These are phyloP conservation scores for Verbena officinalis DNA, from an alignment of 257 asterid genomes.

Conservation along the genomic window DNA sequence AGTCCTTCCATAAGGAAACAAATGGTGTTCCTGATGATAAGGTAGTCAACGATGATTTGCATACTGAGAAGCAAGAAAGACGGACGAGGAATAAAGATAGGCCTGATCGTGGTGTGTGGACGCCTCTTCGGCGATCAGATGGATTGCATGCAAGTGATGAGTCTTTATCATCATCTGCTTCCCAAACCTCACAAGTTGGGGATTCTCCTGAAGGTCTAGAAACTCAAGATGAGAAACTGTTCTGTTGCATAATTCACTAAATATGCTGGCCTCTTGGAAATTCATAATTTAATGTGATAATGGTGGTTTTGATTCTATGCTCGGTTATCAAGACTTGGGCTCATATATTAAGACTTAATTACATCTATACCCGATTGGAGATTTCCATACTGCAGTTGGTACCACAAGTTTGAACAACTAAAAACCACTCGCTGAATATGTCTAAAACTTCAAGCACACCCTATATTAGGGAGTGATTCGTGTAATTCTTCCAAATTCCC, in stretches of 20 bases:
- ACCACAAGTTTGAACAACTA: no score
- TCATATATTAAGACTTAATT: no score
- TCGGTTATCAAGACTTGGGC: no score
- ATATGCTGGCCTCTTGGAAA: not conserved
- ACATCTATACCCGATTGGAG: no score
- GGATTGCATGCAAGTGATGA: conserved; percentile 65
- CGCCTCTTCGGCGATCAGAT: conserved; percentile 69
- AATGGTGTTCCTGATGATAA: conserved; percentile 54
- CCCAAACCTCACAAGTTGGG: conserved; percentile 50
- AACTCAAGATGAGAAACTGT: not conserved
- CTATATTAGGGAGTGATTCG: no score
- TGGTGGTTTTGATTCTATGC: not conserved
- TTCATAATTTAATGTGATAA: conserved; percentile 1
- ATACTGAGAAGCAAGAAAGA: conserved; percentile 58
- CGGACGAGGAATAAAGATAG: conserved; percentile 70
- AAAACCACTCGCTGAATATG: no score
- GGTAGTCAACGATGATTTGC: conserved; percentile 41
- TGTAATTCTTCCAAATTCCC: no score
- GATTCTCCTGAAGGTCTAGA: conserved; percentile 67
- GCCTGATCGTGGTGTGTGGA: conserved; percentile 88
- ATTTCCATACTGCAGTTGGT: no score
- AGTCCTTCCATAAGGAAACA: conserved; percentile 51
- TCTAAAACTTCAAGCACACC: no score
- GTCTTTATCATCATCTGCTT: conserved; percentile 62
- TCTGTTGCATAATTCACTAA: conserved; percentile 9